Evolutionary conservation across 2,329 filamentous ascomycete genomes (phyloP).

Genomic region (Fusarium devonianum): DNA sequence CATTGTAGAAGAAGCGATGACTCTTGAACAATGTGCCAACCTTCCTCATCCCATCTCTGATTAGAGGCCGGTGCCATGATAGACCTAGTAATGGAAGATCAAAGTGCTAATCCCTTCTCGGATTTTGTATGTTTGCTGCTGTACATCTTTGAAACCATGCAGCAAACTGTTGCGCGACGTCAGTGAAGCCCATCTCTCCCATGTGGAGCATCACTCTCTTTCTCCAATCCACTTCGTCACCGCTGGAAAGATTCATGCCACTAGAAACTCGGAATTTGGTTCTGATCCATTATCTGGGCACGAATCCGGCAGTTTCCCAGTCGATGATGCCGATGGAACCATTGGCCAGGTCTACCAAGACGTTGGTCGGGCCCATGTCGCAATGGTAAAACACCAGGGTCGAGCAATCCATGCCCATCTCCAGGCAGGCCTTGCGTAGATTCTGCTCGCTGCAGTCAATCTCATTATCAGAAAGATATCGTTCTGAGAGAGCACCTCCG

Average conservation of each 20-base stretch:
- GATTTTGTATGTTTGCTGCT: no score
- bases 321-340: constrained; percentile 42
- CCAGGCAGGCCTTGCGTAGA: constrained; percentile 10
- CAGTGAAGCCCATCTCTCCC: constrained; percentile 5
- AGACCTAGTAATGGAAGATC: no score
- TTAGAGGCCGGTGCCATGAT: no score
- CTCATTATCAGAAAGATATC: constrained; percentile 6
- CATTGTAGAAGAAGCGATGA: no score
- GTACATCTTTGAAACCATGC: no score
- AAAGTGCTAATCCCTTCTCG: no score
- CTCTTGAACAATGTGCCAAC: no score
- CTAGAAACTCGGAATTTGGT: constrained; percentile 42
- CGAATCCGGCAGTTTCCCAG: constrained; percentile 44
- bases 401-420: constrained; percentile 42
- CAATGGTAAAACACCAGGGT: constrained; percentile 42
- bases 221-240: constrained; percentile 10
- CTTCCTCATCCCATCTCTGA: no score
- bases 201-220: not conserved
- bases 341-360: constrained; percentile 38
- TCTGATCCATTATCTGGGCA: constrained; percentile 44
- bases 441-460: constrained; percentile 2
- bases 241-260: constrained; percentile 5
- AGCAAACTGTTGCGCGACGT: not conserved
- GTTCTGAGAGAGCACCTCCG: constrained; percentile 19
- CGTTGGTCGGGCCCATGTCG: constrained; percentile 43